These are phyloP conservation scores for Pezicula carpinea DNA, from an alignment of 2,329 filamentous ascomycete species.

Conservation along the genomic window DNA sequence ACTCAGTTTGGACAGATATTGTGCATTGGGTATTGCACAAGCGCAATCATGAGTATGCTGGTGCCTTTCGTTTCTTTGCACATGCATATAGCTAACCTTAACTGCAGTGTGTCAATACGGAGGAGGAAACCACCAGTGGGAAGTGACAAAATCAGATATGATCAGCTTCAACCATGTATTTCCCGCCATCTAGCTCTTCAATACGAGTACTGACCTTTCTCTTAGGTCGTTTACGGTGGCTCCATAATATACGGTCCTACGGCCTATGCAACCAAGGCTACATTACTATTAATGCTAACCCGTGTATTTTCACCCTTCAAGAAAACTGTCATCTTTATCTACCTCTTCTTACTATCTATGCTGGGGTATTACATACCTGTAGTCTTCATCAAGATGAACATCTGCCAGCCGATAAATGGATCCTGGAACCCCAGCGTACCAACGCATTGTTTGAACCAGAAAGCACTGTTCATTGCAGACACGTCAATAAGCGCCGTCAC, in stretches of 20 bases:
- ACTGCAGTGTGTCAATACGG: conserved; percentile 6
- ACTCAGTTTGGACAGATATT: neutral
- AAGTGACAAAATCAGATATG: conserved; percentile 5
- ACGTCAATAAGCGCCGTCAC: conserved; percentile 28
- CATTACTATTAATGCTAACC: conserved; percentile 29
- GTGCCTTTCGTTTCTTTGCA: neutral
- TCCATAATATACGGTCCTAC: conserved; percentile 27
- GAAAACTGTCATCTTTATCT: conserved; percentile 23
- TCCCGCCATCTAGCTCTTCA: neutral
- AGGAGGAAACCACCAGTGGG: conserved; percentile 12
- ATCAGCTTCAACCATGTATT: conserved; percentile 6
- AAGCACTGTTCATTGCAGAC: conserved; percentile 29
- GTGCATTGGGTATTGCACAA: neutral
- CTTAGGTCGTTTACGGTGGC: conserved; percentile 20
- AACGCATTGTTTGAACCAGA: conserved; percentile 31
- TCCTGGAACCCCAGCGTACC: conserved; percentile 19
- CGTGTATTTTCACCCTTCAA: conserved; percentile 26
- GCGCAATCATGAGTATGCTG: neutral
- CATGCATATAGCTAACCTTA: neutral
- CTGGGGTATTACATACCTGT: conserved; percentile 25
- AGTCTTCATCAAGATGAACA: conserved; percentile 23
- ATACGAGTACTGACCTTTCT: neutral
- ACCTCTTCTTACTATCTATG: conserved; percentile 24
- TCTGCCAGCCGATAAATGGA: conserved; percentile 22
- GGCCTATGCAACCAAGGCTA: conserved; percentile 27